phyloP scores from a whole-genome alignment of 202 grass and related monocot species.

The Bolboschoenoplectus hybrid region DNA sequence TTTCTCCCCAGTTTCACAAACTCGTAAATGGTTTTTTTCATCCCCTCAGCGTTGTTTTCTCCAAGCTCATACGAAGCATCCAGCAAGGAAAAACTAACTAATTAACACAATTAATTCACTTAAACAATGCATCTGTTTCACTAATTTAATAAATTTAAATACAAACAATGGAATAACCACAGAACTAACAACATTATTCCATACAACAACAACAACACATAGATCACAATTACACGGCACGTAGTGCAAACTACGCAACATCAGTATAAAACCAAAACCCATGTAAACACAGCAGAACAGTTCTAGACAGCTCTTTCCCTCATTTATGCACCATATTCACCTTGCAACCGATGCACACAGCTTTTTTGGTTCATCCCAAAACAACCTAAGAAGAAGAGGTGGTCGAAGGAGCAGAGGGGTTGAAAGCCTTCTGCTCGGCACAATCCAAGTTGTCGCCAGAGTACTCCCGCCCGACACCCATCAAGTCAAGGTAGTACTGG shows the following conservation, averaged over 20 bases:
- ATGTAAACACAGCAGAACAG: background rate
- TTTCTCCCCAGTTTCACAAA: conserved; percentile 4
- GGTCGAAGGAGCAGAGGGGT: conserved; percentile 49
- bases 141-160: conserved; percentile 25
- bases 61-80: background rate
- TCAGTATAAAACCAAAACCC: conserved; percentile 9
- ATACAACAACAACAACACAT: conserved; percentile 19
- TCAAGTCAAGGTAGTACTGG: conserved; percentile 87
- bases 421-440: conserved; percentile 65
- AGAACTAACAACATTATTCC: conserved; percentile 27
- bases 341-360: background rate
- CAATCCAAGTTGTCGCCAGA: conserved; percentile 71
- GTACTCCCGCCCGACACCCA: conserved; percentile 59
- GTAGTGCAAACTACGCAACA: conserved; percentile 23
- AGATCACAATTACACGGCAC: conserved; percentile 25
- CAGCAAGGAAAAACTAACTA: background rate
- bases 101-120: background rate
- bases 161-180: conserved; percentile 25
- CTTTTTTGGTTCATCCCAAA: background rate
- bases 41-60: background rate
- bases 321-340: conserved; percentile 27
- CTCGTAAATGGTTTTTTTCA: background rate
- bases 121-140: conserved; percentile 24
- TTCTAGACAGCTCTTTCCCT: conserved; percentile 11
- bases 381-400: conserved; percentile 23